Conservation (phyloP, 495 filamentous ascomycete genomes). For the Penicillium herquei region DNA sequence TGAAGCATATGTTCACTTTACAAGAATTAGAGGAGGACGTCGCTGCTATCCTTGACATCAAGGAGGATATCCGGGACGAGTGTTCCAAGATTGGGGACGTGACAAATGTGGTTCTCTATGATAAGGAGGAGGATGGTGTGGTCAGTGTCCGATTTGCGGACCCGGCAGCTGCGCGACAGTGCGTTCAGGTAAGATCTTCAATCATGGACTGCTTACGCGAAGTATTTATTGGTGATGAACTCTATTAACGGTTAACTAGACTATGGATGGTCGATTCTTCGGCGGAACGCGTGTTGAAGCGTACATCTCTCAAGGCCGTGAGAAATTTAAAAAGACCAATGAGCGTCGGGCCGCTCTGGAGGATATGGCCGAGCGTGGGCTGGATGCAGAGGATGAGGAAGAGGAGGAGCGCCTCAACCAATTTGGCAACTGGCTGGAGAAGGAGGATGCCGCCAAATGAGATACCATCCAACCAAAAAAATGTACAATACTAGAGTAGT, state of each 20-base stretch:
- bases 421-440: constrained; percentile 57
- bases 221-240: neutral
- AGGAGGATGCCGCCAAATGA: constrained; percentile 1
- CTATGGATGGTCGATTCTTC: constrained; percentile 83
- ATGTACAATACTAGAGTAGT: too few species aligned
- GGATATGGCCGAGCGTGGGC: constrained; percentile 42
- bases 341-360: constrained; percentile 44
- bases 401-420: constrained; percentile 49
- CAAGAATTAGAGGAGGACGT: constrained; percentile 82
- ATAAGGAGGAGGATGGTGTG: constrained; percentile 83
- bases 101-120: constrained; percentile 87
- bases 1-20: constrained; percentile 94
- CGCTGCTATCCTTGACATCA: constrained; percentile 81
- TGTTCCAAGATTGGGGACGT: constrained; percentile 84
- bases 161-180: constrained; percentile 66
- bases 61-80: constrained; percentile 89
- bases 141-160: constrained; percentile 77
- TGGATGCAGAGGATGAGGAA: constrained; percentile 44
- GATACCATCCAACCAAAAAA: too few species aligned
- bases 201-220: neutral
- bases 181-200: constrained; percentile 54
- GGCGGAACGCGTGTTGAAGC: constrained; percentile 71
- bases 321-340: constrained; percentile 72
- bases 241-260: constrained; percentile 22
- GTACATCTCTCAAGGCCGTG: constrained; percentile 69